Conservation (phyloP, 768 basidiomycete genomes). For the Artomyces pyxidatus region DNA sequence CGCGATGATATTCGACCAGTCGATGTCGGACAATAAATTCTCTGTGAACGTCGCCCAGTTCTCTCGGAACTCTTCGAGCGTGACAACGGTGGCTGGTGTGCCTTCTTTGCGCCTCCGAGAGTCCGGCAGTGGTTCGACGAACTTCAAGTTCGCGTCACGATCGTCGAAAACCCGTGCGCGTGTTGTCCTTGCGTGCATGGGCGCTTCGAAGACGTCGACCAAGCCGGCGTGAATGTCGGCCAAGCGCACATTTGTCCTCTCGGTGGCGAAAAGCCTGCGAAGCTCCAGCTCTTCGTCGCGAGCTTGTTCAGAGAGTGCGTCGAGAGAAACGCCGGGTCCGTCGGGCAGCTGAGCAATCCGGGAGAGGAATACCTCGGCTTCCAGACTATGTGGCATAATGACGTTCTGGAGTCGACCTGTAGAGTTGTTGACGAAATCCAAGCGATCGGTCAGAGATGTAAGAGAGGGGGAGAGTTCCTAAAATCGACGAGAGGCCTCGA, state of each 20-base stretch:
- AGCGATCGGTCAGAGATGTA: too few species aligned
- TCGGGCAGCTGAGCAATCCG: conserved; percentile 17
- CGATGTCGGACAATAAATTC: too few species aligned
- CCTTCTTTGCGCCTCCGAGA: conserved; percentile 41
- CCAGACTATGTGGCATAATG: conserved; percentile 14
- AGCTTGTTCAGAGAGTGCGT: conserved; percentile 38
- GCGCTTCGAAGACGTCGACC: conserved; percentile 48
- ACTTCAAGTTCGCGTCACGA: conserved; percentile 38
- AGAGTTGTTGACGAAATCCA: too few species aligned
- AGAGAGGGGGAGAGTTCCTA: too few species aligned
- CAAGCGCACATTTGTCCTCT: conserved; percentile 35
- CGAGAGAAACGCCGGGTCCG: conserved; percentile 29
- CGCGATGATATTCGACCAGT: too few species aligned
- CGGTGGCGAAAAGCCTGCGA: conserved; percentile 44
- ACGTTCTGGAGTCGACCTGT: too few species aligned
- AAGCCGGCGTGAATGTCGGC: conserved; percentile 44
- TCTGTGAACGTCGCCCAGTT: too few species aligned
- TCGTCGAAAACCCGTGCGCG: conserved; percentile 38
- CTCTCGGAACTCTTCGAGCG: too few species aligned
- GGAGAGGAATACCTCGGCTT: conserved; percentile 19
- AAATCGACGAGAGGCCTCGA: too few species aligned
- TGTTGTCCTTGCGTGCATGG: conserved; percentile 36
- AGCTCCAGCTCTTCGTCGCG: conserved; percentile 47
- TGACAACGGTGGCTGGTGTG: conserved; percentile 36
- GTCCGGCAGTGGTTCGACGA: conserved; percentile 45